phyloP scores from a whole-genome alignment of 257 asterid genomes.

The Oldenlandia corymbosa region DNA sequence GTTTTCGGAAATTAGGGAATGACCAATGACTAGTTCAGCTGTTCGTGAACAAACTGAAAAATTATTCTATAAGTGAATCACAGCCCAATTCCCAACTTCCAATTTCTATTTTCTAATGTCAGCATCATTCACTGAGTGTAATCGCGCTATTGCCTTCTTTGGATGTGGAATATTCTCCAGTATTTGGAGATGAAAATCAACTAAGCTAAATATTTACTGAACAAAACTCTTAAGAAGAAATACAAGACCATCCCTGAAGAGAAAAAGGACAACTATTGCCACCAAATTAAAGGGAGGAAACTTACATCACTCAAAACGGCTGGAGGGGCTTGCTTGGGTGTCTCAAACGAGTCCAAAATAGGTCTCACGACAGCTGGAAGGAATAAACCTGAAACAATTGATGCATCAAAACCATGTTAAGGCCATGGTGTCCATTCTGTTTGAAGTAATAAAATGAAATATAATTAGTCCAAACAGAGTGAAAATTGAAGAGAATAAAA shows the following conservation, averaged over 20 bases:
- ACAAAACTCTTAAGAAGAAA: background rate
- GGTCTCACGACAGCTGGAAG: conserved; percentile 98
- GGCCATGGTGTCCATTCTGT: conserved; percentile 1
- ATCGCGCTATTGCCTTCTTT: background rate
- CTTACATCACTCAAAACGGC: conserved; percentile 76
- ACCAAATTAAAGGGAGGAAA: conserved; percentile 9
- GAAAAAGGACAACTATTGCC: conserved; percentile 1
- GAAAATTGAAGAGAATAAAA: background rate
- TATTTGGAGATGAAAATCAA: background rate
- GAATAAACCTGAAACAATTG: conserved; percentile 61
- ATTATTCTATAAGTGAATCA: too few relatives aligned
- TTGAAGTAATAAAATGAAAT: background rate
- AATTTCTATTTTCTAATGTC: background rate
- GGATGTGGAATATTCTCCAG: background rate
- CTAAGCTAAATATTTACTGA: background rate
- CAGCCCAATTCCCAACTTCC: background rate
- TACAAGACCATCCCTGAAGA: background rate
- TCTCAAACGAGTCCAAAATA: conserved; percentile 74
- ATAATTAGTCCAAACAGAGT: background rate
- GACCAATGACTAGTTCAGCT: too few relatives aligned
- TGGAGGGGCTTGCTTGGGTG: conserved; percentile 68
- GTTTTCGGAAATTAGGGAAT: too few relatives aligned
- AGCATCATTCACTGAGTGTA: background rate
- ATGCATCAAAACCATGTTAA: conserved; percentile 16
- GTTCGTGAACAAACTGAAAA: background rate